phyloP scores from a whole-genome alignment of 2,329 filamentous ascomycete genomes.

The Nectriaceae sp. region DNA sequence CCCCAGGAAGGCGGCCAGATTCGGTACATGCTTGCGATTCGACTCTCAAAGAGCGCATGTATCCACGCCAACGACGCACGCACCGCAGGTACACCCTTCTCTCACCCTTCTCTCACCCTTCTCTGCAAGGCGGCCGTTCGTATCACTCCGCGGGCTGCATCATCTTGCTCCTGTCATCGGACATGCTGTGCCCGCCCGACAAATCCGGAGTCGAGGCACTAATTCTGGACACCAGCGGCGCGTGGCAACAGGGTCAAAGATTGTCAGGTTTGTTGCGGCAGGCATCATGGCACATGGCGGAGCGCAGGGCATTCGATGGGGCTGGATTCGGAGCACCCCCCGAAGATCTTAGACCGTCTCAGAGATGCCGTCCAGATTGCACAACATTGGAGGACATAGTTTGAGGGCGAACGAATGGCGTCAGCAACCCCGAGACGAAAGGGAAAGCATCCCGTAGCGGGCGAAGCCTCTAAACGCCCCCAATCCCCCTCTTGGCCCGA shows the following conservation, averaged over 20 bases:
- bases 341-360: not conserved
- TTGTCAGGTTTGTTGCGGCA: not conserved
- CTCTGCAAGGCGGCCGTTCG: no score
- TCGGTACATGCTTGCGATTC: not conserved
- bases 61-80: not conserved
- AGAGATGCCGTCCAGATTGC: no score
- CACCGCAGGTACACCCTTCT: not conserved
- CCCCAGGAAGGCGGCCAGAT: conserved; percentile 2
- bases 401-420: not conserved
- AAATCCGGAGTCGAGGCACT: conserved; percentile 3
- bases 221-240: conserved; percentile 3
- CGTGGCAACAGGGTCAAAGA: conserved; percentile 3
- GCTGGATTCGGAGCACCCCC: not conserved
- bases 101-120: not conserved
- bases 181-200: no score
- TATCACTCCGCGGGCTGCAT: no score
- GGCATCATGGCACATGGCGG: not conserved
- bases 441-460: no score
- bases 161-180: no score
- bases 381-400: no score
- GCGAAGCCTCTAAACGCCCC: no score
- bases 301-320: not conserved
- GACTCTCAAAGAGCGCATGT: not conserved
- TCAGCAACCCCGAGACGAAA: not conserved
- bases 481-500: no score